These are phyloP conservation scores for Noccaea caerulescens DNA, from an alignment of 345 rosid species.

Conservation along the genomic window DNA sequence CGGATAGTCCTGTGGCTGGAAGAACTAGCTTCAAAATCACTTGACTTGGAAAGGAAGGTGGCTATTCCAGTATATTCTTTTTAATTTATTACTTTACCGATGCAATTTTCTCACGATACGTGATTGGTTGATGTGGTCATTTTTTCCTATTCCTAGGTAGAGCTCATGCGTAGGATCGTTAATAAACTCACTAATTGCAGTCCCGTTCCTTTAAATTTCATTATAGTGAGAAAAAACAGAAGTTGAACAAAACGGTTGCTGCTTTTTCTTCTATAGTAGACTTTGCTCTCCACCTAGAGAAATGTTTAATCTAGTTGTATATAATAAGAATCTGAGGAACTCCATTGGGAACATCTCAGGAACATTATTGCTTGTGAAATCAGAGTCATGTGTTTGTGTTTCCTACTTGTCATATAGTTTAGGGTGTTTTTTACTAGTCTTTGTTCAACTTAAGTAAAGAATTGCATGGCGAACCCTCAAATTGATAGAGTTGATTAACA, in stretches of 20 bases:
- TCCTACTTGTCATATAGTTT: slow-evolving; percentile 24
- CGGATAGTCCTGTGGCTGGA: slow-evolving; percentile 96
- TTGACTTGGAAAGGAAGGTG: slow-evolving; percentile 94
- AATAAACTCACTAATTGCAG: slow-evolving; percentile 21
- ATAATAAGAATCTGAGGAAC: slow-evolving; percentile 17
- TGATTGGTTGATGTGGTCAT: slow-evolving; percentile 27
- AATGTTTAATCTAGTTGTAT: slow-evolving; percentile 20
- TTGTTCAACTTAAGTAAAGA: slow-evolving; percentile 4
- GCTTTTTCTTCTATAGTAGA: slow-evolving; percentile 28
- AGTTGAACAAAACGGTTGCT: slow-evolving; percentile 16
- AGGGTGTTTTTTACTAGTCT: slow-evolving; percentile 23
- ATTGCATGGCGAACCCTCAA: slow-evolving; percentile 19
- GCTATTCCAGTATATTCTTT: slow-evolving; percentile 26
- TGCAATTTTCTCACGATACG: slow-evolving; percentile 25
- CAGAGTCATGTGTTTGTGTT: slow-evolving; percentile 23
- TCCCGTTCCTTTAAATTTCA: not conserved
- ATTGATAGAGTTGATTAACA: slow-evolving; percentile 11
- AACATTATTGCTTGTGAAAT: slow-evolving; percentile 15
- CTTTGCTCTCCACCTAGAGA: slow-evolving; percentile 10
- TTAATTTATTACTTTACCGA: not conserved
- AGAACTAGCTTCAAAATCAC: slow-evolving; percentile 93
- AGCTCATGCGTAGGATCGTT: slow-evolving; percentile 27
- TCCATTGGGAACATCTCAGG: not conserved
- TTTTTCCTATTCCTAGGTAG: slow-evolving; percentile 18
- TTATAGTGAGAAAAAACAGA: slow-evolving; percentile 11